These are phyloP conservation scores for Pythium plurisporium DNA, from an alignment of 352 stramenopile species.

Conservation along the genomic window DNA sequence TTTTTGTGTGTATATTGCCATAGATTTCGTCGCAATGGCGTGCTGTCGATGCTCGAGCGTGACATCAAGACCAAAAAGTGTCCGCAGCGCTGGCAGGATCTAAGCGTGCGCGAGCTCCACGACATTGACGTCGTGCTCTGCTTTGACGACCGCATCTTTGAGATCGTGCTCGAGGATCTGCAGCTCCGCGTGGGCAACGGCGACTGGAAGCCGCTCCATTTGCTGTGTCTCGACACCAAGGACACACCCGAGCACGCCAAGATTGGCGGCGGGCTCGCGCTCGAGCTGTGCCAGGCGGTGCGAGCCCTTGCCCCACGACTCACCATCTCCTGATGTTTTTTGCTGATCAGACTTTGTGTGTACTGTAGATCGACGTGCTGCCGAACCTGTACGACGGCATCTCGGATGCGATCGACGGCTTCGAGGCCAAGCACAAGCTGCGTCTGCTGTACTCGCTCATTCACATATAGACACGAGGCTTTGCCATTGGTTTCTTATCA, in stretches of 20 bases:
- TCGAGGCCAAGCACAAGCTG: slow-evolving; percentile 55
- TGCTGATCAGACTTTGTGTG: not conserved
- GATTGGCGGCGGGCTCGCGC: slow-evolving; percentile 69
- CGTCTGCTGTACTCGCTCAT: slow-evolving; percentile 63
- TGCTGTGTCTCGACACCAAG: slow-evolving; percentile 87
- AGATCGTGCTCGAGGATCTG: slow-evolving; percentile 81
- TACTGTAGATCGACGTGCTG: slow-evolving; percentile 48
- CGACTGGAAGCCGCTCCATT: slow-evolving; percentile 63
- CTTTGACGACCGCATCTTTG: slow-evolving; percentile 89
- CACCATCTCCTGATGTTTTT: not conserved
- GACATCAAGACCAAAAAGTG: slow-evolving; percentile 85
- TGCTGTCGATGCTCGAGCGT: slow-evolving; percentile 84
- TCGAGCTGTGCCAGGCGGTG: slow-evolving; percentile 73
- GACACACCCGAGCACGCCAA: slow-evolving; percentile 85
- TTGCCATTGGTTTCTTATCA: not conserved
- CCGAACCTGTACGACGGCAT: slow-evolving; percentile 43
- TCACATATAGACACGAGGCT: slow-evolving; percentile 34
- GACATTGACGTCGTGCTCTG: slow-evolving; percentile 83
- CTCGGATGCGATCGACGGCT: slow-evolving; percentile 47
- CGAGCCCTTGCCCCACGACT: not conserved
- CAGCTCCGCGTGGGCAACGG: slow-evolving; percentile 50
- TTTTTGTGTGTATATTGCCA: not conserved
- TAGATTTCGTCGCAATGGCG: slow-evolving; percentile 78
- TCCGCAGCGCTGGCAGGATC: slow-evolving; percentile 84
- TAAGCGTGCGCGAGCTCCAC: slow-evolving; percentile 63